Evolutionary conservation across 768 basidiomycete genomes (phyloP), one percentile per base, ranked within the genome.

Genomic region (Lactarius tabidus): DNA sequence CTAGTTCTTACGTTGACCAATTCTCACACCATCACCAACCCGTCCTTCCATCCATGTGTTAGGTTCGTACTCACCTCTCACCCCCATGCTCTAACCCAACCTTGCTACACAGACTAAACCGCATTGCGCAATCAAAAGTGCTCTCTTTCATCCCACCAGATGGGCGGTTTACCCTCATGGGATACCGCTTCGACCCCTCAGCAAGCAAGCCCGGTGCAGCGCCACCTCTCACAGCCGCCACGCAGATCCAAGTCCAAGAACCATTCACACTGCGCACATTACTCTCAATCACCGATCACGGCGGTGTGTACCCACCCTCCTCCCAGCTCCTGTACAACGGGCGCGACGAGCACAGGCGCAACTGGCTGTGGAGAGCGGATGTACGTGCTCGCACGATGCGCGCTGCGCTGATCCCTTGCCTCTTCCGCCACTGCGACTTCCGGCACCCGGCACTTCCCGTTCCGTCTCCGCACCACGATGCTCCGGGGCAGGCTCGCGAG

Each of bases 81-180:
- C 39, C 18, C 61, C 29, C 18, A 51, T 59, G 60, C 51, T 45
- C 54, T 41, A 59, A 29, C 29, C 55, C 28, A 28, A 23, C 23
- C 12, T 12, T 53, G n/a, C 36, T 38, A 9, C 31, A 45, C 69
- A 95, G 94, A 43, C 78, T 95, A 29, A 87, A 85, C 71, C 86
- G 87, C 62, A 97, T 93, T 90, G 78, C 81, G 26, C 84, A 86
- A 43, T 87, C 91, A 71, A 88, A 85, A 70, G 76, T 81, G 1
- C 77, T 98, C 48, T 96, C 95, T 1, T 98, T 98, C 73, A 85
- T 98, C 26, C 95, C 95, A 7, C 95, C 95, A 6, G 95, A 98
- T 70, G 95, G 95, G 3, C 84, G 84, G 58, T 98, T 97, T 76
- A 82, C 82, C 8, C 79, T 97, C 23, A 84, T 89, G 72, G 90